Conservation (phyloP, 306 rosid genomes). For the Lathyrus tuberosus region DNA sequence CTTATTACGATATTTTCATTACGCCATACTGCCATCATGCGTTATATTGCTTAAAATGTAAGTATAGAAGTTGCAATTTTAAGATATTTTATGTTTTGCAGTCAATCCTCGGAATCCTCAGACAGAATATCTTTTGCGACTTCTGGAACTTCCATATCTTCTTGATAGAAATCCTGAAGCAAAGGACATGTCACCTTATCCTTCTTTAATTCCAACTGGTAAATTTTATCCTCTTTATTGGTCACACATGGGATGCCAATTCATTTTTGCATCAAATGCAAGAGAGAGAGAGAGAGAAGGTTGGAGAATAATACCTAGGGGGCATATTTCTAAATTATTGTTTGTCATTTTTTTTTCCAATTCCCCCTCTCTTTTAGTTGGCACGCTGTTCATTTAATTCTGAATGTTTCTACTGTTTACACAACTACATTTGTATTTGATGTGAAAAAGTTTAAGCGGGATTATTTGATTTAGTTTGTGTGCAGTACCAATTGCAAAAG, state of each 20-base stretch:
- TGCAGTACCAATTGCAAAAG: not conserved
- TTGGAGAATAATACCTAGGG: constrained; percentile 11
- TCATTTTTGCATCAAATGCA: constrained; percentile 9
- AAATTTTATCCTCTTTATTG: constrained; percentile 29
- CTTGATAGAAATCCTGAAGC: constrained; percentile 62
- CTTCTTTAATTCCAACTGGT: constrained; percentile 60
- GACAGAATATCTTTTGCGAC: constrained; percentile 79
- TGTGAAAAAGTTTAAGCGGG: not conserved
- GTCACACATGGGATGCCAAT: constrained; percentile 18
- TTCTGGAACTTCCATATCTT: constrained; percentile 87
- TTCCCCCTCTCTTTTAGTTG: not conserved
- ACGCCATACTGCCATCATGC: not conserved
- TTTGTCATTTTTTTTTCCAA: not conserved
- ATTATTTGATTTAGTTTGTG: constrained; percentile 19
- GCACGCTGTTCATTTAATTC: not conserved
- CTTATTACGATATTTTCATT: constrained; percentile 21
- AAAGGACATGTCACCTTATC: constrained; percentile 46
- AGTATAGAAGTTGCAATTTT: constrained; percentile 11
- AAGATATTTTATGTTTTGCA: constrained; percentile 42
- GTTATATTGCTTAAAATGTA: constrained; percentile 19
- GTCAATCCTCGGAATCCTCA: constrained; percentile 72
- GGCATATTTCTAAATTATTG: constrained; percentile 2
- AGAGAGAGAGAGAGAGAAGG: constrained; percentile 21
- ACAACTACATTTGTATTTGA: not conserved
- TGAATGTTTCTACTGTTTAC: not conserved